These are phyloP conservation scores for Mrakia frigida DNA, from an alignment of 768 basidiomycete genomes.

Conservation along the genomic window DNA sequence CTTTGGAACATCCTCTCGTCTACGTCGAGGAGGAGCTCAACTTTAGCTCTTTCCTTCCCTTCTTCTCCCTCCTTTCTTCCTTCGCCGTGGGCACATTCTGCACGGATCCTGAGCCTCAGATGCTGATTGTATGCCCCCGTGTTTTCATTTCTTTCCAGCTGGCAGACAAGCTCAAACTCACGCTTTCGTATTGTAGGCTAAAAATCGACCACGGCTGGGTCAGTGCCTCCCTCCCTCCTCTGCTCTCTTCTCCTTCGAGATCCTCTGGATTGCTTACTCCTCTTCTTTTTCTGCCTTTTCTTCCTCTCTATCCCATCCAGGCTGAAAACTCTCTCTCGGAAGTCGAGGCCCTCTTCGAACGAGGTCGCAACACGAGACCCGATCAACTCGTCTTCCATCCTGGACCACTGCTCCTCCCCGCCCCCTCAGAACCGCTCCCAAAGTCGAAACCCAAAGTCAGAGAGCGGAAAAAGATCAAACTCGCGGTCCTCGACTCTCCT, in stretches of 20 bases:
- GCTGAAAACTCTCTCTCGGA: not conserved
- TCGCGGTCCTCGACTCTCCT: no score
- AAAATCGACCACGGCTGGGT: not conserved
- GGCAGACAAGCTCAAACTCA: not conserved
- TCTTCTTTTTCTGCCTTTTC: no score
- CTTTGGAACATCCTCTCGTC: no score
- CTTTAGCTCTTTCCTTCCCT: no score
- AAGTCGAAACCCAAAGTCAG: no score
- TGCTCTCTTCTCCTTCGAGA: not conserved
- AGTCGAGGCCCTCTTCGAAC: not conserved
- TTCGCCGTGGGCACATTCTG: not conserved
- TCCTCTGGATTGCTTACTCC: not conserved
- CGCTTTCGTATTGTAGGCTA: not conserved
- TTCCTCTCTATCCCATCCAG: not conserved
- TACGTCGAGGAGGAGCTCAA: no score
- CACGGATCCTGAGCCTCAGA: not conserved
- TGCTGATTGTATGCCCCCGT: not conserved
- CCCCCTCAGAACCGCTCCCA: no score
- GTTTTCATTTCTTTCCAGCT: not conserved
- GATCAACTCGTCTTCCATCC: no score
- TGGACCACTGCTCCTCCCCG: no score
- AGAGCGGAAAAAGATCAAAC: no score
- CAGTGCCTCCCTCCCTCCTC: not conserved
- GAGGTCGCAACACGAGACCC: no score
- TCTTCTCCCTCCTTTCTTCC: not conserved